A percentile compares a stretch with the other conserved stretches of the same genome.
Conservation (phyloP, 2,329 filamentous ascomycete genomes). For the Colletotrichum ledebouriae region DNA sequence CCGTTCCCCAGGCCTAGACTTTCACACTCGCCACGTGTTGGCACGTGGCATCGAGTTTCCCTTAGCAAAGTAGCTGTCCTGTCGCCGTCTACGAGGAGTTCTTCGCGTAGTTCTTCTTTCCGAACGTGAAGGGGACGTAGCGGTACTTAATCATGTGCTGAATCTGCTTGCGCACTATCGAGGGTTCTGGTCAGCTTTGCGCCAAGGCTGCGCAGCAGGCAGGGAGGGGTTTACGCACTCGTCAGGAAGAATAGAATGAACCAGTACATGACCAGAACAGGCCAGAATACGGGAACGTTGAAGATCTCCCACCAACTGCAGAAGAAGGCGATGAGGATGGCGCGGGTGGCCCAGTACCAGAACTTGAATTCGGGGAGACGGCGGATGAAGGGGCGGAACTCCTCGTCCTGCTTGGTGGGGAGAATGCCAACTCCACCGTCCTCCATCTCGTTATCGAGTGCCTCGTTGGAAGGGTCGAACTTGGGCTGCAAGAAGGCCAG, state of each 20-base stretch:
- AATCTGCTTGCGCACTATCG: conserved; percentile 96
- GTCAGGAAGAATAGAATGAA: conserved; percentile 95
- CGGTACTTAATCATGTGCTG: conserved; percentile 99
- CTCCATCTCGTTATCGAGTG: conserved; percentile 94
- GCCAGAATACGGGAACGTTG: conserved; percentile 99
- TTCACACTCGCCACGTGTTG: conserved; percentile 3
- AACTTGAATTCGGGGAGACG: conserved; percentile 99
- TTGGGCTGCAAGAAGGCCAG: conserved; percentile 98
- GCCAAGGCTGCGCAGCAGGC: conserved; percentile 2
- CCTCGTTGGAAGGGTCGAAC: conserved; percentile 96
- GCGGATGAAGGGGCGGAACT: conserved; percentile 97
- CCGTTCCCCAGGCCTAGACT: conserved; percentile 36
- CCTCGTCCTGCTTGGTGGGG: conserved; percentile 95
- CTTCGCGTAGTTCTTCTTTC: conserved; percentile 85
- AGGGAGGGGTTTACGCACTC: conserved; percentile 71
- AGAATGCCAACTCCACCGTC: conserved; percentile 86
- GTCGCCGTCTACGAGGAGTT: conserved; percentile 60
- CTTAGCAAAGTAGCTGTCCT: background rate
- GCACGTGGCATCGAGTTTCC: conserved; percentile 1
- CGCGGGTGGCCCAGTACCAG: conserved; percentile 95
- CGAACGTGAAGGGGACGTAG: conserved; percentile 93
- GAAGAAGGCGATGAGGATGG: conserved; percentile 83
- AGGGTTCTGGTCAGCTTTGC: conserved; percentile 31
- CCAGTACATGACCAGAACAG: conserved; percentile 98
- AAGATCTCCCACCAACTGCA: conserved; percentile 96